A percentile compares a stretch with the other conserved stretches of the same genome.
phyloP scores from a whole-genome alignment of 2,329 filamentous ascomycete genomes.

The Alternaria ventricosa region DNA sequence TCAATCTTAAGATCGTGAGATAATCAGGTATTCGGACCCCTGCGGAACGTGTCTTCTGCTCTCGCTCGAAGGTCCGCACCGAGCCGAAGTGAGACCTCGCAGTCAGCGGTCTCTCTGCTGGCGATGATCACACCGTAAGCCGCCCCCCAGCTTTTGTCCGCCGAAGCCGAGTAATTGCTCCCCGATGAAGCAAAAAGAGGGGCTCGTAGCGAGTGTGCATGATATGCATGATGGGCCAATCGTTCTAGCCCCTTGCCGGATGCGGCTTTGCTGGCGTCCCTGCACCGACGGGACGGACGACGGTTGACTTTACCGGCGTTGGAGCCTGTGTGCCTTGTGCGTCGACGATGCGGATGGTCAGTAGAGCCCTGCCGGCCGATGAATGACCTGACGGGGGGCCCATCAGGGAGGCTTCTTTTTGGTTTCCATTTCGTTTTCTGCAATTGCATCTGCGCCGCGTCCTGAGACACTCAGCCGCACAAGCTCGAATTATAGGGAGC shows the following conservation, averaged over 20 bases:
- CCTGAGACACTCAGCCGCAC: conserved; percentile 1
- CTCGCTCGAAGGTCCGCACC: not conserved
- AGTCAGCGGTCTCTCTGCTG: not conserved
- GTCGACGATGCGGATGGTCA: conserved; percentile 21
- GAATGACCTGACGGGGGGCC: conserved; percentile 8
- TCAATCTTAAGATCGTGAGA: not conserved
- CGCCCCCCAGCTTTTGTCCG: conserved; percentile 6
- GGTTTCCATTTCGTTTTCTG: not conserved
- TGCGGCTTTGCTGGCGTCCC: conserved; percentile 17
- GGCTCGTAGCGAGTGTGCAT: conserved; percentile 15
- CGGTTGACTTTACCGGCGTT: conserved; percentile 19
- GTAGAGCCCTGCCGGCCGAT: conserved; percentile 3
- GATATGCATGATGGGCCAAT: conserved; percentile 24
- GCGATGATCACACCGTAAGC: conserved; percentile 9
- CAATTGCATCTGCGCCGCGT: not conserved
- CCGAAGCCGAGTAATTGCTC: conserved; percentile 14
- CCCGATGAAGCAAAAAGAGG: conserved; percentile 19
- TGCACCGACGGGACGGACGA: conserved; percentile 24
- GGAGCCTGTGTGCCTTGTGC: conserved; percentile 24
- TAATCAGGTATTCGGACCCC: conserved; percentile 1
- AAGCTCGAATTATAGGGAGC: conserved; percentile 2
- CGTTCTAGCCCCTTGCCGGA: conserved; percentile 8
- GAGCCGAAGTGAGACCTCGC: not conserved
- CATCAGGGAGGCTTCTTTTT: not conserved
- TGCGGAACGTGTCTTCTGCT: conserved; percentile 3